These are phyloP conservation scores for Malassezia pachydermatis DNA, from an alignment of 1,284 basidiomycete genomes.

Conservation along the genomic window DNA sequence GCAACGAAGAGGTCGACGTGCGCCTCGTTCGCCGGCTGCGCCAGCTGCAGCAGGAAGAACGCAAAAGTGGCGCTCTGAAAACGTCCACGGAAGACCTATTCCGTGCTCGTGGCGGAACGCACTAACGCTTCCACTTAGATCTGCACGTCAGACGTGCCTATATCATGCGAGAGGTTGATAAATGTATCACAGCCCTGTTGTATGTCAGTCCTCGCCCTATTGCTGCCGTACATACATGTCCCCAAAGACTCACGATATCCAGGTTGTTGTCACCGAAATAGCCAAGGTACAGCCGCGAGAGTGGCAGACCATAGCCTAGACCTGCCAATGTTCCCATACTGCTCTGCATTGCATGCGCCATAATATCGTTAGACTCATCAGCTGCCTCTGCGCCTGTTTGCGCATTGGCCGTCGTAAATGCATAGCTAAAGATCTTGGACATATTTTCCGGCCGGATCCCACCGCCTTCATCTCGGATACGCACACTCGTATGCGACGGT, in stretches of 20 bases:
- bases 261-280: conserved; percentile 24
- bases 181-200: conserved; percentile 38
- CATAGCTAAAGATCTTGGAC: conserved; percentile 72
- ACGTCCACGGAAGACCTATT: neutral
- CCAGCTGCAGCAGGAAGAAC: conserved; percentile 30
- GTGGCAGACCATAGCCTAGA: conserved; percentile 61
- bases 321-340: conserved; percentile 68
- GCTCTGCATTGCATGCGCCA: conserved; percentile 60
- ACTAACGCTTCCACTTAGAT: too few relatives aligned
- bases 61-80: conserved; percentile 11
- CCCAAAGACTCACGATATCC: conserved; percentile 22
- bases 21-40: conserved; percentile 33
- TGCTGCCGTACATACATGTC: conserved; percentile 17
- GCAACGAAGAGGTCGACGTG: conserved; percentile 44
- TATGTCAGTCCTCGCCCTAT: too few relatives aligned
- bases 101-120: conserved; percentile 1
- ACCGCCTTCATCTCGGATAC: conserved; percentile 74
- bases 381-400: conserved; percentile 58
- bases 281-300: conserved; percentile 68
- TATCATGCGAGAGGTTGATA: conserved; percentile 30
- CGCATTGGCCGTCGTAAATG: conserved; percentile 73
- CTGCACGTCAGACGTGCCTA: conserved; percentile 18
- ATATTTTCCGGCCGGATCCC: conserved; percentile 67
- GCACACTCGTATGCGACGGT: conserved; percentile 59
- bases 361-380: conserved; percentile 55